These are phyloP conservation scores for Hypoxylon sp. DNA, from an alignment of 2,329 filamentous ascomycete genomes.

Conservation along the genomic window DNA sequence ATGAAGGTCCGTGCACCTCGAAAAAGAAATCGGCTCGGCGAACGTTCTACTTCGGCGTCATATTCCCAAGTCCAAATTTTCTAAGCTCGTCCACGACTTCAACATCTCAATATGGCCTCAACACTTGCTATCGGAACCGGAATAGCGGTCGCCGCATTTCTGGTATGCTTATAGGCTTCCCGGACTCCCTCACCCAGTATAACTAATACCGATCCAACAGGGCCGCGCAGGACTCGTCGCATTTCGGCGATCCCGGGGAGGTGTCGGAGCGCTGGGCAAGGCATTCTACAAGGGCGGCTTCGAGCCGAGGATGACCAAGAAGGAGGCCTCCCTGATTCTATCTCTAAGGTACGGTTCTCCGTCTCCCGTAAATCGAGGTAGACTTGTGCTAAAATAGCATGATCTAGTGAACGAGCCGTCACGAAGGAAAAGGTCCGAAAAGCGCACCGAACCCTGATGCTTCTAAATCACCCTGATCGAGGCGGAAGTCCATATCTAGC, in stretches of 20 bases:
- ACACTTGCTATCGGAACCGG: slow-evolving; percentile 62
- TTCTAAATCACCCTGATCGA: slow-evolving; percentile 97
- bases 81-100: slow-evolving; percentile 11
- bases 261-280: slow-evolving; percentile 83
- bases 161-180: slow-evolving; percentile 53
- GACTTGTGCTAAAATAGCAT: slow-evolving; percentile 11
- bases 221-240: slow-evolving; percentile 93
- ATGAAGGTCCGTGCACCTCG: slow-evolving; percentile 28
- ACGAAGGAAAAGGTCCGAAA: slow-evolving; percentile 96
- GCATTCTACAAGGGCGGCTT: slow-evolving; percentile 99
- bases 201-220: slow-evolving; percentile 58
- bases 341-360: slow-evolving; percentile 78
- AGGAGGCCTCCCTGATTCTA: slow-evolving; percentile 90
- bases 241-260: slow-evolving; percentile 82
- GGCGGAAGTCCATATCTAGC: slow-evolving; percentile 96
- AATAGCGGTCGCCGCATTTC: slow-evolving; percentile 64
- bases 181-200: not conserved
- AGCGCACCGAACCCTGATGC: slow-evolving; percentile 94
- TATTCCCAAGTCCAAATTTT: not conserved
- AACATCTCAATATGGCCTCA: slow-evolving; percentile 65
- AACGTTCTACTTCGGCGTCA: slow-evolving; percentile 24
- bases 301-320: slow-evolving; percentile 91
- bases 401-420: slow-evolving; percentile 80
- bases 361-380: not conserved
- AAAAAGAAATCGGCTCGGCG: slow-evolving; percentile 31